phyloP scores from a whole-genome alignment of 192 early-diverging fungal species.

The Kickxella alabastrina region DNA sequence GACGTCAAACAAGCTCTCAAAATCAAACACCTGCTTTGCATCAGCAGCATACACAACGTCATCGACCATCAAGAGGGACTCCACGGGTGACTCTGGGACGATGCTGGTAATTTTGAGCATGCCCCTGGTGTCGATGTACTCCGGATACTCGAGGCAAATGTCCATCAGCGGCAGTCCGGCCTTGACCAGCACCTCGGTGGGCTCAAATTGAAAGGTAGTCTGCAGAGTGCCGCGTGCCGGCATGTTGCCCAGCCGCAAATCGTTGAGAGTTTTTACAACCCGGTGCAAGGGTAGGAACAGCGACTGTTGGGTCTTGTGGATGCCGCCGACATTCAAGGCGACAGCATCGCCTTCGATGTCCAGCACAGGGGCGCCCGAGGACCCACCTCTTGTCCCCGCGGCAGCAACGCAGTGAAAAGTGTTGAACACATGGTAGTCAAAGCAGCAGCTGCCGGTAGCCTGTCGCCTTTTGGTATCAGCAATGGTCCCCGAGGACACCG shows the following conservation, averaged over 20 bases:
- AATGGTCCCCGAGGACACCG: constrained; percentile 59
- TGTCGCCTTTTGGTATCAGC: constrained; percentile 57
- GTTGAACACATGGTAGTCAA: constrained; percentile 58
- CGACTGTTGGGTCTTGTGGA: constrained; percentile 53
- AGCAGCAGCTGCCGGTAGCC: constrained; percentile 58
- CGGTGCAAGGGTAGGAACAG: constrained; percentile 67
- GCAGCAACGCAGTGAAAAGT: constrained; percentile 68
- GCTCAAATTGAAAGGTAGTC: constrained; percentile 61
- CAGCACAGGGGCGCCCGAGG: constrained; percentile 64
- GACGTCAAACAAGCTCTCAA: constrained; percentile 56
- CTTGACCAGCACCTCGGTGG: constrained; percentile 47
- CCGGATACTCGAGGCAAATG: not conserved
- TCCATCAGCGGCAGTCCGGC: not conserved
- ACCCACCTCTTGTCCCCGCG: constrained; percentile 57
- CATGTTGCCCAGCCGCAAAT: constrained; percentile 43
- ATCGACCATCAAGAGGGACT: constrained; percentile 50
- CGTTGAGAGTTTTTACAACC: constrained; percentile 55
- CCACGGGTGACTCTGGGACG: constrained; percentile 61
- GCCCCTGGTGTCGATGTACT: constrained; percentile 18
- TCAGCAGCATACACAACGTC: constrained; percentile 60
- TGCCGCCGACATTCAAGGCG: constrained; percentile 57
- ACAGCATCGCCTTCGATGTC: constrained; percentile 70
- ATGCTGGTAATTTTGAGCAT: constrained; percentile 58
- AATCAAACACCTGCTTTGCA: constrained; percentile 55
- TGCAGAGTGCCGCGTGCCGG: constrained; percentile 68